Evolutionary conservation across 169 alveolate species (phyloP), one percentile per base, ranked within the genome.

Genomic region (Plasmodium reichenowi): DNA sequence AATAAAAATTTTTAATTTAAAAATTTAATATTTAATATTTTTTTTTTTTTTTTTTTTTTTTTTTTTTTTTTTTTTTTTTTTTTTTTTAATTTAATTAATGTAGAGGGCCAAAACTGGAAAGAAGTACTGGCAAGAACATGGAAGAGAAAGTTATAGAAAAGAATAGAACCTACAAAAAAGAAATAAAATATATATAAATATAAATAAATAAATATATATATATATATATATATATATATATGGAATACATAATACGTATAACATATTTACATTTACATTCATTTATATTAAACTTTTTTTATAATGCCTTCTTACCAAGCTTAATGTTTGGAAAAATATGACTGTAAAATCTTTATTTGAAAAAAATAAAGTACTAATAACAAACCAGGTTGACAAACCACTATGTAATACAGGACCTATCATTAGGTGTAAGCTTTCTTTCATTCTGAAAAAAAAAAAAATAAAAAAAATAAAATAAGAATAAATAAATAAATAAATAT

Each of bases 331-430:
- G 78, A 94, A 95, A 76, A 95, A 95, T 6, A 94, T 94, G 43
- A 86, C 92, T 9, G 95, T 90, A 26, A 94, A 95, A 74, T 92
- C 94, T 47, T 93, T 92, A 75, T 94, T 92, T 3, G 95, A 86
- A 47, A 92, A 93, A n/a, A 95, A 94, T 26, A 95, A 60, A 48
- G 94, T 92, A 15, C 94, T 71, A 52, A 95, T 95, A 45, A 95
- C 96, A 38, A 92, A 94, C 91, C 92, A 94, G 22, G 97, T 95
- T 38, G 96, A 94, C 78, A 95, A 56, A n/a, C 95, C 94, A 3
- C 97, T 96, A 73, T 95, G 96, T 43, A 93, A 60, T 15, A 95
- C 88, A n/a, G 97, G 97, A 32, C 93, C 94, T 43, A 95, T 95
- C 83, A 95, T 94, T 22, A 95, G 90, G 68, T 94, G 94, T 45